These are phyloP conservation scores for Prinsepia uniflora DNA, from an alignment of 306 rosid genomes.

Conservation along the genomic window DNA sequence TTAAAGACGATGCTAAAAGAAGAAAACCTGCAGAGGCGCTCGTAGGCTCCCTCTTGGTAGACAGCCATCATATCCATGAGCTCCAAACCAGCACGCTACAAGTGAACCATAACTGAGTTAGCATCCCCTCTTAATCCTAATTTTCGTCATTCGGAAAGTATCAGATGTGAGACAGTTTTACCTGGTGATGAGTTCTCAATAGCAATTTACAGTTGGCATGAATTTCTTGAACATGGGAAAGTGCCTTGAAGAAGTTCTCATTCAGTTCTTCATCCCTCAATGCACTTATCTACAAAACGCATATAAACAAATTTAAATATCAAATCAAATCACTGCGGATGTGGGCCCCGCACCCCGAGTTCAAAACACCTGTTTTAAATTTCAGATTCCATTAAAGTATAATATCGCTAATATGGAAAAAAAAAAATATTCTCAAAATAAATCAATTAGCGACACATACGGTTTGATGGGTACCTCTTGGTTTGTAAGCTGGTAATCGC, in stretches of 20 bases:
- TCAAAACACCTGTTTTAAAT: background rate
- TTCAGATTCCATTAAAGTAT: no score
- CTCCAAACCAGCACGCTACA: conserved; percentile 93
- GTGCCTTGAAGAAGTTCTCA: conserved; percentile 82
- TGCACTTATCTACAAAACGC: conserved; percentile 57
- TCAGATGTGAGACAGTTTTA: conserved; percentile 26
- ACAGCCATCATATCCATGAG: conserved; percentile 99
- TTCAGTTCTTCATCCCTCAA: conserved; percentile 82
- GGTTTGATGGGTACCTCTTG: conserved; percentile 50
- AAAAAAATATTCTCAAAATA: background rate
- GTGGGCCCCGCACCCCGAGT: no score
- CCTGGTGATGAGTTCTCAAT: conserved; percentile 97
- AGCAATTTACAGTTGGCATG: conserved; percentile 89
- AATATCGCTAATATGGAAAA: background rate
- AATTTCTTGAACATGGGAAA: conserved; percentile 91
- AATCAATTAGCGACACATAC: background rate
- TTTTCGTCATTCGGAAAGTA: background rate
- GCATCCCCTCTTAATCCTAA: background rate
- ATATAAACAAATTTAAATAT: conserved; percentile 3
- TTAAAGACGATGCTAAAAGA: background rate
- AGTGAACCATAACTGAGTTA: background rate
- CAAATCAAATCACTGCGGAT: background rate
- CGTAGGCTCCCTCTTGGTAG: conserved; percentile 98
- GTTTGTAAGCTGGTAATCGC: conserved; percentile 83
- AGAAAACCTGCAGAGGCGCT: conserved; percentile 87